phyloP scores from a whole-genome alignment of 2,329 filamentous ascomycete genomes.

The Chaetomium globosum region DNA sequence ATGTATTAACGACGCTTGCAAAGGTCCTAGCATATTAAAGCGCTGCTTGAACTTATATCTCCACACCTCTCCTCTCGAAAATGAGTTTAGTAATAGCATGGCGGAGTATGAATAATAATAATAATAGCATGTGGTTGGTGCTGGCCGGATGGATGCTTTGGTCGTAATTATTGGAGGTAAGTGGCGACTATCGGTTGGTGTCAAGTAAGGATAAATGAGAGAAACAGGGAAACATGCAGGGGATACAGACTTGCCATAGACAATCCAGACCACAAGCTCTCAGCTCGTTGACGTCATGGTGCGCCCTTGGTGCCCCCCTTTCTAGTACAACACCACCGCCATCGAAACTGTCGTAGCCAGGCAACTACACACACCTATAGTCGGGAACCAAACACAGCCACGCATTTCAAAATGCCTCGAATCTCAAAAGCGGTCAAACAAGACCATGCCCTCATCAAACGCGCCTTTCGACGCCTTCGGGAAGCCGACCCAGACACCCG shows the following conservation, averaged over 20 bases:
- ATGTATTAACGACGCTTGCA: neutral
- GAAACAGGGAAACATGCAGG: too few species aligned
- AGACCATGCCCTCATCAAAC: constrained; percentile 32
- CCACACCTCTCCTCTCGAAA: too few species aligned
- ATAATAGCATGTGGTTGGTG: too few species aligned
- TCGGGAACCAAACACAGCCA: neutral
- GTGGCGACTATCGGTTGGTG: too few species aligned
- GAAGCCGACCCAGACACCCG: constrained; percentile 29
- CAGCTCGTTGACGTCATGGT: neutral
- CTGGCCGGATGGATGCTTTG: too few species aligned
- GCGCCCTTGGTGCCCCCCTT: neutral
- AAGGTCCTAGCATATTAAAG: neutral
- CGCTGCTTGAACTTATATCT: too few species aligned
- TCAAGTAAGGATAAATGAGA: too few species aligned
- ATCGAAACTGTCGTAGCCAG: neutral
- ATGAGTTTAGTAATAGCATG: too few species aligned
- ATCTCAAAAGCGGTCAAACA: constrained; percentile 34
- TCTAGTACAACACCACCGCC: neutral
- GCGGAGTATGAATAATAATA: too few species aligned
- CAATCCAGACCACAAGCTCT: neutral
- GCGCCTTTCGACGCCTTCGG: constrained; percentile 27
- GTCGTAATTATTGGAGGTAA: too few species aligned
- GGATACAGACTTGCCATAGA: neutral
- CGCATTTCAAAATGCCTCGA: constrained; percentile 27
- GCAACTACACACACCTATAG: neutral